phyloP scores from a whole-genome alignment of 257 asterid genomes.

The Dorcoceras hygrometricum region DNA sequence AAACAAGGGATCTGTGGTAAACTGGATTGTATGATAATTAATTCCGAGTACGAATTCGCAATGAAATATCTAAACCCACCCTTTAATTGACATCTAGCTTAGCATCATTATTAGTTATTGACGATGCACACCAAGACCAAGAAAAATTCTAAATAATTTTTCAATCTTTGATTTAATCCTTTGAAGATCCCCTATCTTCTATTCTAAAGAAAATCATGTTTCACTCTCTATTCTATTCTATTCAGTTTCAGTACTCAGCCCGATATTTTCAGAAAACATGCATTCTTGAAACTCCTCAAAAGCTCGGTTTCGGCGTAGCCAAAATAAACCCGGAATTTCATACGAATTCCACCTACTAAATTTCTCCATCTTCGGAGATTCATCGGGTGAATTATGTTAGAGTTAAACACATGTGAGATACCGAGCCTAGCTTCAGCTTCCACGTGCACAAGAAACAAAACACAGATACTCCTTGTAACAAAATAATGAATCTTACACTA shows the following conservation, averaged over 20 bases:
- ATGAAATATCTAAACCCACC: not conserved
- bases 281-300: too few species aligned
- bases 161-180: too few species aligned
- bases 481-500: constrained; percentile 5
- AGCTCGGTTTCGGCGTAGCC: too few species aligned
- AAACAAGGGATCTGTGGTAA: too few species aligned
- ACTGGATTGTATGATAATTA: too few species aligned
- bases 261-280: too few species aligned
- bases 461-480: constrained; percentile 8
- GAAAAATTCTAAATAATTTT: not conserved
- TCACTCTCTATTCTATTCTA: too few species aligned
- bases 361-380: not conserved
- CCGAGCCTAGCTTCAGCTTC: not conserved
- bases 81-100: not conserved
- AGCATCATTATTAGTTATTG: not conserved
- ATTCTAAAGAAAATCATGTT: too few species aligned
- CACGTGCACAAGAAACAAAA: not conserved
- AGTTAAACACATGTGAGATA: not conserved
- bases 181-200: not conserved
- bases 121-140: too few species aligned
- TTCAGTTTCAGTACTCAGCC: too few species aligned
- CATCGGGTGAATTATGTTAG: not conserved
- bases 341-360: not conserved
- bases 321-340: too few species aligned
- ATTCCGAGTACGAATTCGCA: not conserved